phyloP scores from a whole-genome alignment of 1,284 basidiomycete genomes.

The Malassezia vespertilionis region DNA sequence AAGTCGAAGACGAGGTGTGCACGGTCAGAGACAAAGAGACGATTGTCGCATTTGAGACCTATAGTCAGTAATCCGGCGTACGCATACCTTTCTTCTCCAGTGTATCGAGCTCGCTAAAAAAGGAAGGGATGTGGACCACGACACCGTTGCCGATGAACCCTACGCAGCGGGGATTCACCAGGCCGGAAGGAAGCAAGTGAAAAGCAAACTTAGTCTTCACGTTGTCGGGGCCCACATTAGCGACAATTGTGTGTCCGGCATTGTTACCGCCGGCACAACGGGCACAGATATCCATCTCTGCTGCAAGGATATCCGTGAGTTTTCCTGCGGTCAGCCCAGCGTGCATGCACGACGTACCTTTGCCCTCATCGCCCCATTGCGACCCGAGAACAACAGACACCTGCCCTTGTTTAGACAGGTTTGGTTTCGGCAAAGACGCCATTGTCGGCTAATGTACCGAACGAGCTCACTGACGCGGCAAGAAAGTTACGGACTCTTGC shows the following conservation, averaged over 20 bases:
- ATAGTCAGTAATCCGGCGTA: neutral
- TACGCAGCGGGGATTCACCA: slow-evolving; percentile 76
- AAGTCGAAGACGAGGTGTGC: slow-evolving; percentile 97
- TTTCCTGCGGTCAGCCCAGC: slow-evolving; percentile 24
- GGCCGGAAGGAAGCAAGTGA: slow-evolving; percentile 83
- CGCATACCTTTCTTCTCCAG: slow-evolving; percentile 67
- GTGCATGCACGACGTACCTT: slow-evolving; percentile 17
- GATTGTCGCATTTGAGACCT: slow-evolving; percentile 64
- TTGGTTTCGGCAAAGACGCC: slow-evolving; percentile 43
- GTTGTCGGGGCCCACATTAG: slow-evolving; percentile 59
- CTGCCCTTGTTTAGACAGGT: slow-evolving; percentile 34
- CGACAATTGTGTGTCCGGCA: slow-evolving; percentile 95
- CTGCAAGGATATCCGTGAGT: slow-evolving; percentile 49
- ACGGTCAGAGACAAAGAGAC: slow-evolving; percentile 86
- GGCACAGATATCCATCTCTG: slow-evolving; percentile 81
- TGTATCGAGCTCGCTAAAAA: slow-evolving; percentile 84
- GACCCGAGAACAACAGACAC: slow-evolving; percentile 44
- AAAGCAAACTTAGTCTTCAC: slow-evolving; percentile 81
- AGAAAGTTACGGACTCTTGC: too few species aligned
- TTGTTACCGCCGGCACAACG: slow-evolving; percentile 97
- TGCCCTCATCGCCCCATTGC: slow-evolving; percentile 48
- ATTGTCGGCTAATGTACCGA: too few species aligned
- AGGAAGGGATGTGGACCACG: slow-evolving; percentile 86
- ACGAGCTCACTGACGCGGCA: too few species aligned
- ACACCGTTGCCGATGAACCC: slow-evolving; percentile 88